Percentiles rank a stretch among this genome's conserved stretches.
Conservation (phyloP, 2,329 filamentous ascomycete species). For the Chaetothyriales sp. region DNA sequence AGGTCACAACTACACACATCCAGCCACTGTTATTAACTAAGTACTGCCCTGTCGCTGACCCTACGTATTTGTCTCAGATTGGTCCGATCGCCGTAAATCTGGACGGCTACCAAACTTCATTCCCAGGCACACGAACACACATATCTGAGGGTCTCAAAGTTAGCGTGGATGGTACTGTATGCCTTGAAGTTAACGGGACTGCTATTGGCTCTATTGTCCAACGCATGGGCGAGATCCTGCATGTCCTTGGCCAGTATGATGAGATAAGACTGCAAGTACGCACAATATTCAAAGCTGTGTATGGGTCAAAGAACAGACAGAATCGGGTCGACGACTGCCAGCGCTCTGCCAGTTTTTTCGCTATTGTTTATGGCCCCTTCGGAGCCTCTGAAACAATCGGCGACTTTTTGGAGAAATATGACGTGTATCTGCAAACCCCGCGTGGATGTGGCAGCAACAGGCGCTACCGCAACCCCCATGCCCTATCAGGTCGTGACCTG, state of each 20-base stretch:
- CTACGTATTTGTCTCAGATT: too few relatives aligned
- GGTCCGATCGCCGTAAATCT: too few relatives aligned
- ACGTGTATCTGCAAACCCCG: constrained; percentile 19
- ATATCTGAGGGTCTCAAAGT: too few relatives aligned
- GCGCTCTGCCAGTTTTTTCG: neutral
- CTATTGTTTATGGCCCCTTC: constrained; percentile 10
- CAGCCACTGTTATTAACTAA: too few relatives aligned
- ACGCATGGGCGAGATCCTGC: neutral
- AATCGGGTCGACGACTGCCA: too few relatives aligned
- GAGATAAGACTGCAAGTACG: neutral
- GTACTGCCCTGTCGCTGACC: too few relatives aligned
- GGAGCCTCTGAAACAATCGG: constrained; percentile 18
- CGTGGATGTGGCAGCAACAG: constrained; percentile 15
- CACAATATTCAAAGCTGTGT: neutral
- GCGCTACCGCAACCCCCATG: constrained; percentile 19
- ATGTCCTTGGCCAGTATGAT: neutral
- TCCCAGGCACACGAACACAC: too few relatives aligned
- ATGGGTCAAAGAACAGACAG: neutral
- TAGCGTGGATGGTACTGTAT: too few relatives aligned
- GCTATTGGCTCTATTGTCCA: neutral
- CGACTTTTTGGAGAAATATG: constrained; percentile 16
- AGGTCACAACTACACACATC: too few relatives aligned
- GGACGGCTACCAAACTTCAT: too few relatives aligned
- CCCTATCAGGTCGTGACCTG: neutral
- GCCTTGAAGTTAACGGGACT: neutral